These are phyloP conservation scores for Sabuloglossum arenarium DNA, from an alignment of 495 filamentous ascomycete species.

Conservation along the genomic window DNA sequence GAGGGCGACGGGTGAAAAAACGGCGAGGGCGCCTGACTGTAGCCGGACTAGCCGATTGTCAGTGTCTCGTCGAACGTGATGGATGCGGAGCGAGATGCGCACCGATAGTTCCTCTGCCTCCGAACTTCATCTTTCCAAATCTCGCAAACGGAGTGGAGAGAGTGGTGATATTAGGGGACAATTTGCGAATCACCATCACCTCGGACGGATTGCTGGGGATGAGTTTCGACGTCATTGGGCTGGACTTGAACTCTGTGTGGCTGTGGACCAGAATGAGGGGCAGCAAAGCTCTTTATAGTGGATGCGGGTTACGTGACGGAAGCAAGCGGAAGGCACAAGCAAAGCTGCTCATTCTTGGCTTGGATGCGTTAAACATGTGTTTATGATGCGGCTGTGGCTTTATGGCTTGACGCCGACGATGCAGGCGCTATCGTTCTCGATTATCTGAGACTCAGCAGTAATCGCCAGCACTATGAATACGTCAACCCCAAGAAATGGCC, in stretches of 20 bases:
- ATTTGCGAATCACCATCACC: slow-evolving; percentile 69
- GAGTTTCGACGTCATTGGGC: not conserved
- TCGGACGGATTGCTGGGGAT: slow-evolving; percentile 32
- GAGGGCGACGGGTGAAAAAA: slow-evolving; percentile 78
- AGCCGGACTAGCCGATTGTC: slow-evolving; percentile 39
- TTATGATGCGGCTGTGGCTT: too few species aligned
- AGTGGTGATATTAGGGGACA: slow-evolving; percentile 62
- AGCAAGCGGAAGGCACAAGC: too few species aligned
- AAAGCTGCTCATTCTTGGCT: too few species aligned
- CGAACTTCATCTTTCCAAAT: slow-evolving; percentile 60
- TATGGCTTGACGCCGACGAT: too few species aligned
- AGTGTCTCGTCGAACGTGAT: too few species aligned
- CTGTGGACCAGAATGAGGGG: not conserved
- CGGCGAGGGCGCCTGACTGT: slow-evolving; percentile 51
- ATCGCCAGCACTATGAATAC: too few species aligned
- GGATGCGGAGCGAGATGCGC: slow-evolving; percentile 16
- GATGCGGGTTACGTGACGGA: too few species aligned
- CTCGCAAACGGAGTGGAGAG: slow-evolving; percentile 71
- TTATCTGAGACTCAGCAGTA: too few species aligned
- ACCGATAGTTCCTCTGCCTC: slow-evolving; percentile 76
- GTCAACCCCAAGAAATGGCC: too few species aligned
- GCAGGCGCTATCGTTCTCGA: too few species aligned
- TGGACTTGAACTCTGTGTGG: not conserved
- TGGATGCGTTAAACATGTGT: too few species aligned
- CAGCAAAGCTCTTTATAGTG: not conserved